Evolutionary conservation across 305 asterid species (phyloP).

Genomic region (Fraxinus angustifolia): DNA sequence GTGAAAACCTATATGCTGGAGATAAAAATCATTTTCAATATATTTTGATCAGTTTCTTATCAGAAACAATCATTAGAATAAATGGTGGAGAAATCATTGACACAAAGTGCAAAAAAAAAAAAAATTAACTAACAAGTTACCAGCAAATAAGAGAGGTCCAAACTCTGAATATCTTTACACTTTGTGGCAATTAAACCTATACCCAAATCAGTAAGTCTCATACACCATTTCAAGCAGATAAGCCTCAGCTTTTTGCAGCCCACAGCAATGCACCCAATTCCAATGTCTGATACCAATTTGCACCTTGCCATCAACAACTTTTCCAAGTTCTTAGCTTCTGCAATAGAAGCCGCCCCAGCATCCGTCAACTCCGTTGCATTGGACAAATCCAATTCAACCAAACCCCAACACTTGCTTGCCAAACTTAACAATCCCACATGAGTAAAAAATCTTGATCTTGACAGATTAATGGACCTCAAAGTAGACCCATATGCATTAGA

Average conservation of each 20-base stretch:
- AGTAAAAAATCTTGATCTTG: constrained; percentile 32
- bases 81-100: neutral
- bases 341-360: constrained; percentile 30
- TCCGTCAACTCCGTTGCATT: constrained; percentile 39
- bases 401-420: constrained; percentile 28
- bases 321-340: constrained; percentile 39
- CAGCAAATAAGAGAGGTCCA: constrained; percentile 36
- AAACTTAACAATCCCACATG: constrained; percentile 29
- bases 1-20: neutral
- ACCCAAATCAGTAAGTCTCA: constrained; percentile 39
- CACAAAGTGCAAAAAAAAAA: neutral
- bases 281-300: constrained; percentile 35
- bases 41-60: neutral
- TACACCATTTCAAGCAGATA: constrained; percentile 38
- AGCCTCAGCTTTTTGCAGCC: constrained; percentile 37
- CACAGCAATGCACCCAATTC: constrained; percentile 44
- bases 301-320: constrained; percentile 35
- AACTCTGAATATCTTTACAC: constrained; percentile 29
- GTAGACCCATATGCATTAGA: constrained; percentile 15
- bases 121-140: constrained; percentile 5
- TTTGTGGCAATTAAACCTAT: constrained; percentile 38
- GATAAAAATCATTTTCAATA: neutral
- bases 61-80: neutral
- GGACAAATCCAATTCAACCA: constrained; percentile 34
- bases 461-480: constrained; percentile 30